Evolutionary conservation across 768 basidiomycete genomes (phyloP), one percentile per base, ranked within the genome.

Genomic region (Boletus patriciae): DNA sequence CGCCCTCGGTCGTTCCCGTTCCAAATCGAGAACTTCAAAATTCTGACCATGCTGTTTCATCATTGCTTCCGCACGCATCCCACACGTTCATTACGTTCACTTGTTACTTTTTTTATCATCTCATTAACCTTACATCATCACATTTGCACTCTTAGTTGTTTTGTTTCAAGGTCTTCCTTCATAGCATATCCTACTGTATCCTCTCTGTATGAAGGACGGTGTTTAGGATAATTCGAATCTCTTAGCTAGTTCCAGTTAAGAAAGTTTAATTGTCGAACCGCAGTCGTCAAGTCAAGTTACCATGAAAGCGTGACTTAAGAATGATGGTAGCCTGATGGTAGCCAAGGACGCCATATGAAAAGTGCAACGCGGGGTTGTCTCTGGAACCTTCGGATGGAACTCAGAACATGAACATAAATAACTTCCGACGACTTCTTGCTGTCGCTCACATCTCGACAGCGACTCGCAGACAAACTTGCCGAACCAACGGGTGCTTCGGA

Each of bases 1-100:
- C 43, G 66, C 48, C 9, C 19, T 70, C 12, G 50, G 44, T 10
- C 65, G 71, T 45, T 54, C 61, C 46, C 67, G 71, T 16, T 40
- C 60, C 15, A 71, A 54, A 55, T 69, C 63, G 3, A 60, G 54
- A 58, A 23, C 53, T 34, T 31, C 29, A 31, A 31, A 21, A 38
- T 40, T 57, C 42, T 19, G 46, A 33, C 40, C 55, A 46, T 51
- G 5, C 3, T 16, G 44, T 23, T 37, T 50, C 18, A 9, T 3
- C 27, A n/a, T 27, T 23, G 23, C 54, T 58, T 56, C 16, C 57
- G 65, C 60, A 36, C 47, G 13, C 42, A 48, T 43, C 40, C 10
- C n/a, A 31, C 51, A 16, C 18, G 23, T 37, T 19, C 46, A 23
- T 60, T 58, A 63, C 61, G 47, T 58, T 55, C 46, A 13, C 21